phyloP scores from a whole-genome alignment of 225 moss, liverwort and hornwort species.

The Polytrichum commune region DNA sequence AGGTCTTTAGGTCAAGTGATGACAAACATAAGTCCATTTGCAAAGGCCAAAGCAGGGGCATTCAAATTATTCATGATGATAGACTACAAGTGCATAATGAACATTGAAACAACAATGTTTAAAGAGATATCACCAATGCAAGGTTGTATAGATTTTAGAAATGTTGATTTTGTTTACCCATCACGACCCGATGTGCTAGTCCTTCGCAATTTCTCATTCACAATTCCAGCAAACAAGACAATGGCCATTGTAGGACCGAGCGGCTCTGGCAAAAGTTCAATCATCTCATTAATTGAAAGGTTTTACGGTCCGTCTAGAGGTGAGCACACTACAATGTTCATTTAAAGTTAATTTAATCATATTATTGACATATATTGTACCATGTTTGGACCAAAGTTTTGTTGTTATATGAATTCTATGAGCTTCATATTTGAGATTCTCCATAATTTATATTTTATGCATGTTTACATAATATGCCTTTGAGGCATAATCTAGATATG shows the following conservation, averaged over 20 bases:
- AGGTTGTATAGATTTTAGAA: constrained; percentile 40
- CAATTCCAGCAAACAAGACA: constrained; percentile 37
- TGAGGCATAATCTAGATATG: too few relatives aligned
- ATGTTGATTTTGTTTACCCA: constrained; percentile 40
- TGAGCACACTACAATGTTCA: background rate
- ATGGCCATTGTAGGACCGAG: constrained; percentile 46
- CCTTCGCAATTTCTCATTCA: constrained; percentile 36
- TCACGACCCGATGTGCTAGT: constrained; percentile 35
- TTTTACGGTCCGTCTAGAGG: constrained; percentile 46
- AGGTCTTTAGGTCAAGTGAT: constrained; percentile 33
- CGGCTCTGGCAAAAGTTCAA: constrained; percentile 52
- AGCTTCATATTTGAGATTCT: too few relatives aligned
- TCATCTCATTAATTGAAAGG: constrained; percentile 39
- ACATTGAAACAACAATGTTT: background rate
- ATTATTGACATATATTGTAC: too few relatives aligned
- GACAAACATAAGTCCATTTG: constrained; percentile 26
- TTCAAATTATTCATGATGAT: constrained; percentile 37
- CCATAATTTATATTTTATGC: too few relatives aligned
- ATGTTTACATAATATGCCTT: too few relatives aligned
- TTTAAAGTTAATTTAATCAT: too few relatives aligned
- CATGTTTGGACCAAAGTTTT: background rate
- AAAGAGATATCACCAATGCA: constrained; percentile 20
- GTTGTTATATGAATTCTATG: too few relatives aligned
- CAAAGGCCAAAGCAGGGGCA: constrained; percentile 35
- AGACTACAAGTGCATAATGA: constrained; percentile 12